Evolutionary conservation across 116 monocot species (phyloP), one percentile per base, ranked within the genome.

Genomic region (Zostera marina): DNA sequence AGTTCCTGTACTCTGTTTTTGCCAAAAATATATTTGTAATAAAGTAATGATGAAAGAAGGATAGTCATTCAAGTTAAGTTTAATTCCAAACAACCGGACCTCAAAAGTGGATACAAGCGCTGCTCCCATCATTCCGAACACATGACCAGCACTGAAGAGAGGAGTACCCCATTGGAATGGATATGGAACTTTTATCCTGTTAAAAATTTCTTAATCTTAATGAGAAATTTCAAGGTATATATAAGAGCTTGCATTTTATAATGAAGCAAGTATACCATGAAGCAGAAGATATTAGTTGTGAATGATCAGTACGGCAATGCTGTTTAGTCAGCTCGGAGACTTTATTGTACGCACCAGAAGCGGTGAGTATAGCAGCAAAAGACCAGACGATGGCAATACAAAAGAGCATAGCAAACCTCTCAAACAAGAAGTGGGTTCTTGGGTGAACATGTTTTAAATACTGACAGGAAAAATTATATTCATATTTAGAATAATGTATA

Each of bases 151-250:
- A 24, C 52, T 73, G 55, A 92, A 92, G 42, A 78, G 87, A 0
- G 92, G 92, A 11, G 79, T 45, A 40, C 87, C 92, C 92, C 92
- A 92, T 48, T 92, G 92, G 63, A 92, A 87, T 2, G 92, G 92
- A 59, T 83, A 83, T 22, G 87, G 87, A 63, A 92, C 58, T 63
- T 58, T 83, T 59, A 87, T 74, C 92, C 92, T 87, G 56, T 39
- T 68, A 60, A n/a, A 11, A 44, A 47, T 0, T 11, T n/a, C n/a
- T n/a, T n/a, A n/a, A n/a, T n/a, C n/a, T n/a, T n/a, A n/a, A n/a
- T n/a, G n/a, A n/a, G 38, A 20, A 47, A 11, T 17, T 8, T 11
- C 6, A 40, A 13, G 45, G 26, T 0, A 64, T 43, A 11, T 44
- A 59, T 21, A 59, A 43, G 20, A 42, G 41, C 20, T 15, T 42